Conservation (phyloP, 2,329 filamentous ascomycete species). For the Fusarium sp. region DNA sequence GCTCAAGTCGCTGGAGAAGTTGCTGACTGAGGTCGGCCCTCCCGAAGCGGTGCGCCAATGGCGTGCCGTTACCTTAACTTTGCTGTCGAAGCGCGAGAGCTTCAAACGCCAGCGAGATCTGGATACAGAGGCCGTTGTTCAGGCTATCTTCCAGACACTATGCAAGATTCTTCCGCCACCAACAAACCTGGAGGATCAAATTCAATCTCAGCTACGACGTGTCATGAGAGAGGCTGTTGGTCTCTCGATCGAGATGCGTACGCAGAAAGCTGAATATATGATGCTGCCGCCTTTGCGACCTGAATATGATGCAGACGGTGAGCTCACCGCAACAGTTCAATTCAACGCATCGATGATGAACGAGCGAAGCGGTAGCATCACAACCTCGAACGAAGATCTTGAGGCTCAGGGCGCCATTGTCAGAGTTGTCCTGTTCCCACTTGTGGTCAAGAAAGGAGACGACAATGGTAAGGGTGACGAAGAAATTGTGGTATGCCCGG, state of each 20-base stretch:
- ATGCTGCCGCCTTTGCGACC: conserved; percentile 97
- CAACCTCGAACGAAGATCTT: conserved; percentile 77
- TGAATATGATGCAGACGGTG: conserved; percentile 93
- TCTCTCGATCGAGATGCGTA: conserved; percentile 96
- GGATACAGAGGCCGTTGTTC: conserved; percentile 95
- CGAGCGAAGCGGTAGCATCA: conserved; percentile 77
- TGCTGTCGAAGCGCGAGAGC: conserved; percentile 82
- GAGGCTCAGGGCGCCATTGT: conserved; percentile 82
- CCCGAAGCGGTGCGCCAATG: conserved; percentile 92
- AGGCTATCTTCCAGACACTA: conserved; percentile 83
- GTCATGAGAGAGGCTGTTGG: conserved; percentile 91
- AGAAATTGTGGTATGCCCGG: conserved; percentile 94
- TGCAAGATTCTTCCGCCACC: conserved; percentile 89
- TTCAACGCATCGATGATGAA: conserved; percentile 98
- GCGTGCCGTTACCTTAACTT: conserved; percentile 93
- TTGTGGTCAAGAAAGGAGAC: conserved; percentile 96
- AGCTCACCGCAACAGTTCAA: conserved; percentile 84
- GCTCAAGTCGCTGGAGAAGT: conserved; percentile 94
- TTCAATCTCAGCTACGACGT: conserved; percentile 84
- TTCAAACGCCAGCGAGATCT: conserved; percentile 86
- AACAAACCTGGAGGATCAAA: conserved; percentile 79
- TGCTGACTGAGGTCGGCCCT: conserved; percentile 87
- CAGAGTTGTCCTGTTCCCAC: conserved; percentile 91
- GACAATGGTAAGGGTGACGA: conserved; percentile 89
- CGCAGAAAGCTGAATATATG: conserved; percentile 95